These are phyloP conservation scores for Kockovaella imperatae DNA, from an alignment of 768 basidiomycete genomes.

Conservation along the genomic window DNA sequence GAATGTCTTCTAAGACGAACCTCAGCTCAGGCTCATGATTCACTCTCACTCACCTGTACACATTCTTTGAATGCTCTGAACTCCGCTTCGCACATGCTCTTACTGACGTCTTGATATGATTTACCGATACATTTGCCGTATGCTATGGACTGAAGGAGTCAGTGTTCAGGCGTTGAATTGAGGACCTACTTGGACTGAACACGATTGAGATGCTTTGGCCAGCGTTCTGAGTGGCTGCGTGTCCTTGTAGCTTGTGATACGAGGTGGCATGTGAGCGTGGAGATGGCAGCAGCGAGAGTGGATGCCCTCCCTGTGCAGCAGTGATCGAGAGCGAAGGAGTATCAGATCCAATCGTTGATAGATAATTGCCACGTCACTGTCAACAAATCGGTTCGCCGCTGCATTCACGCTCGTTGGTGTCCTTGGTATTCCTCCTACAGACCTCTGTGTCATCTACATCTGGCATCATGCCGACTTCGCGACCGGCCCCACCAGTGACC, in stretches of 20 bases:
- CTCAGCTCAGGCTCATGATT: neutral
- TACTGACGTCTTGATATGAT: constrained; percentile 72
- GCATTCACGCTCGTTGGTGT: neutral
- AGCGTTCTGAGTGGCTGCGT: constrained; percentile 34
- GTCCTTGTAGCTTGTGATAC: constrained; percentile 24
- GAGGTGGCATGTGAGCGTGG: neutral
- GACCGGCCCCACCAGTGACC: neutral
- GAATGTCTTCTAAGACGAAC: constrained; percentile 17
- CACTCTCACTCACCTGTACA: constrained; percentile 59
- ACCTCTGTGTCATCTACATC: neutral
- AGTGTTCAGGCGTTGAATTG: neutral
- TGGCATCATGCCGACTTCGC: neutral
- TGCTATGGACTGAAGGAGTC: constrained; percentile 53
- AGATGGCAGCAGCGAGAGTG: too few species aligned
- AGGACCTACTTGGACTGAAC: constrained; percentile 33
- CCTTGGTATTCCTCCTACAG: neutral
- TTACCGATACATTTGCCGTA: constrained; percentile 86
- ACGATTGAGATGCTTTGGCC: constrained; percentile 34
- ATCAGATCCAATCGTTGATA: too few species aligned
- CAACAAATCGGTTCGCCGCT: too few species aligned
- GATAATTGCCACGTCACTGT: too few species aligned
- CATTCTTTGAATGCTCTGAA: constrained; percentile 78
- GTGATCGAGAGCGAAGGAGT: too few species aligned
- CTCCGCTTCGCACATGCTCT: constrained; percentile 75
- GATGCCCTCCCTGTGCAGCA: too few species aligned